These are phyloP conservation scores for Tetracladium marchalianum DNA, from an alignment of 495 filamentous ascomycete genomes.

Conservation along the genomic window DNA sequence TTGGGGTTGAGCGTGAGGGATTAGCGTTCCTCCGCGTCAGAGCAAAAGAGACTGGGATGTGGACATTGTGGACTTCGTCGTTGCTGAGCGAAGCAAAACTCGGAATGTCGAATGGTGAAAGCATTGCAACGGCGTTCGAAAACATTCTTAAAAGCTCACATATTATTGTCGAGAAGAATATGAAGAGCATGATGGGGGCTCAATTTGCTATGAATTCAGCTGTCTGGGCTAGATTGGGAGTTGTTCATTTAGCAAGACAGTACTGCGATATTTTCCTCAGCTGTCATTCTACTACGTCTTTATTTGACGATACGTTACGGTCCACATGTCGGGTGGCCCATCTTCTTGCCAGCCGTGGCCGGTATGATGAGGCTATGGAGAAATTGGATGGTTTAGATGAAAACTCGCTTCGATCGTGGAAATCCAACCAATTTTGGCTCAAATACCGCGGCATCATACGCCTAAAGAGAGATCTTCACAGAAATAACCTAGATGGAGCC, in stretches of 20 bases:
- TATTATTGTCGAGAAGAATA: conserved; percentile 65
- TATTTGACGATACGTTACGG: conserved; percentile 71
- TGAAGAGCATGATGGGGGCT: conserved; percentile 60
- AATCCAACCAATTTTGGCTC: conserved; percentile 70
- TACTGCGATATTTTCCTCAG: conserved; percentile 68
- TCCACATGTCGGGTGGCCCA: conserved; percentile 37
- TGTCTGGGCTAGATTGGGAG: conserved; percentile 69
- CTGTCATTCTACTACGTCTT: conserved; percentile 53
- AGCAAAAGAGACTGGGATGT: conserved; percentile 82
- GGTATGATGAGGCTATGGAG: conserved; percentile 59
- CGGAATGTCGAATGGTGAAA: conserved; percentile 66
- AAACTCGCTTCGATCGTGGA: conserved; percentile 62
- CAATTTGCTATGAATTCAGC: conserved; percentile 63
- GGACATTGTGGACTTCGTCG: conserved; percentile 75
- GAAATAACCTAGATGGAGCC: conserved; percentile 57
- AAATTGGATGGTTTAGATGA: conserved; percentile 56
- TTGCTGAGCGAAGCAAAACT: conserved; percentile 82
- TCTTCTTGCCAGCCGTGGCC: conserved; percentile 42
- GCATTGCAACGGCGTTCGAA: conserved; percentile 65
- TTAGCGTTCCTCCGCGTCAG: conserved; percentile 78
- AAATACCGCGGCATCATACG: conserved; percentile 64
- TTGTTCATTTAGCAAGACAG: conserved; percentile 50
- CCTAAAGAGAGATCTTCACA: conserved; percentile 60
- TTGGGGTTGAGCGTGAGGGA: conserved; percentile 72
- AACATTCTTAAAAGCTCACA: conserved; percentile 72